Evolutionary conservation across 2,329 filamentous ascomycete genomes (phyloP).

Genomic region (Aspergillus fischeri): DNA sequence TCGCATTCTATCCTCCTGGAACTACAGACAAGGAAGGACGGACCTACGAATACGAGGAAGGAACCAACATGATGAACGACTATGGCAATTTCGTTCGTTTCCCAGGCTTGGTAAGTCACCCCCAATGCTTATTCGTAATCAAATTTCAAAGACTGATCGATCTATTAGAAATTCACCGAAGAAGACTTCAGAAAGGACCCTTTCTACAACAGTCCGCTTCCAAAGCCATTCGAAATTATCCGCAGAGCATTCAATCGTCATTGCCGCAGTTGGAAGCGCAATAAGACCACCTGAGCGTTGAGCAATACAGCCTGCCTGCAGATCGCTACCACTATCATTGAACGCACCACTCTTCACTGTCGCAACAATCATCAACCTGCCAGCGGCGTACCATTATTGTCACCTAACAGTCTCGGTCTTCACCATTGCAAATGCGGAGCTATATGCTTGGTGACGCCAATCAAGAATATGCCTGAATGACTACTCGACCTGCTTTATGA

Average conservation of each 20-base stretch:
- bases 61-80: conserved; percentile 77
- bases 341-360: neutral
- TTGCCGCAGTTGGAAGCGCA: conserved; percentile 21
- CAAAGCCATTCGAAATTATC: conserved; percentile 27
- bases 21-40: conserved; percentile 63
- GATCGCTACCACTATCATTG: neutral
- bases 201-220: conserved; percentile 30
- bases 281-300: conserved; percentile 10
- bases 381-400: neutral
- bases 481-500: neutral
- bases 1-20: conserved; percentile 72
- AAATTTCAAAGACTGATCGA: conserved; percentile 8
- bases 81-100: conserved; percentile 67
- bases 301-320: neutral
- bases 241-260: conserved; percentile 24
- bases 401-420: neutral
- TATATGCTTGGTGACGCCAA: neutral
- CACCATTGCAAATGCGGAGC: neutral
- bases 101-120: conserved; percentile 62
- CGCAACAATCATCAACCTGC: neutral
- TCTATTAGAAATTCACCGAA: conserved; percentile 36
- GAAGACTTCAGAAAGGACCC: conserved; percentile 39
- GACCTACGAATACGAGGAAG: conserved; percentile 75
- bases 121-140: neutral
- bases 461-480: neutral